Percentiles rank a stretch among this genome's conserved stretches.
Conservation (phyloP, 176 grass and related monocot species). For the maize (Zea mays) region DNA sequence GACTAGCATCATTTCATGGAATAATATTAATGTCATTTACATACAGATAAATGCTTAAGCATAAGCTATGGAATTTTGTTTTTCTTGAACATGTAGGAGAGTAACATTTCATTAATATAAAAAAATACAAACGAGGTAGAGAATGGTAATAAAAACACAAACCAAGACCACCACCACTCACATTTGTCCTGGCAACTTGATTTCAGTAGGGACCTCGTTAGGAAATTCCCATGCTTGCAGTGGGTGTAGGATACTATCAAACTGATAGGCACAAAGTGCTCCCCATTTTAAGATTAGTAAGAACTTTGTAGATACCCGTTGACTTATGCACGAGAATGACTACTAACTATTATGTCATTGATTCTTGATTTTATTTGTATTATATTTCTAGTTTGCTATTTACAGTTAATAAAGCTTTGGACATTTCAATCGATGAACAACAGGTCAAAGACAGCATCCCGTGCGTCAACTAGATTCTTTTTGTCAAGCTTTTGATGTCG, state of each 20-base stretch:
- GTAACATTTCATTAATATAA: not conserved
- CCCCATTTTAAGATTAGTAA: not conserved
- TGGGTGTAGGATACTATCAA: not conserved
- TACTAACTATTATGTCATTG: not conserved
- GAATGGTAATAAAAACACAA: not conserved
- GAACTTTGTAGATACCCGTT: not conserved
- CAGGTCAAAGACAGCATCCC: conserved; percentile 33
- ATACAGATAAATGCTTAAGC: not conserved
- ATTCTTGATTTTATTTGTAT: conserved; percentile 25
- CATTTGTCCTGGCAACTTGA: not conserved
- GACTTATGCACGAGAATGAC: not conserved
- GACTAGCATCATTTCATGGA: conserved; percentile 2
- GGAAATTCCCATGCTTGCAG: not conserved
- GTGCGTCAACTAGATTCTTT: conserved; percentile 29
- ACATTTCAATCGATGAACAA: conserved; percentile 29
- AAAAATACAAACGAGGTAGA: not conserved
- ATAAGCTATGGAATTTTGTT: not conserved
- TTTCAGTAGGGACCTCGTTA: not conserved
- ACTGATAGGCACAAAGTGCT: not conserved
- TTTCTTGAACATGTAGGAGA: not conserved
- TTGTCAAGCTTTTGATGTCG: conserved; percentile 29
- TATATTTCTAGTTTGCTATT: not conserved
- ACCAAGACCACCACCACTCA: not conserved
- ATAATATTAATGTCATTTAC: not conserved
- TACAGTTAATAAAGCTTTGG: conserved; percentile 8